Base-by-base conservation (phyloP, 129 eudicot genomes). In the Solidago caesia region DNA sequence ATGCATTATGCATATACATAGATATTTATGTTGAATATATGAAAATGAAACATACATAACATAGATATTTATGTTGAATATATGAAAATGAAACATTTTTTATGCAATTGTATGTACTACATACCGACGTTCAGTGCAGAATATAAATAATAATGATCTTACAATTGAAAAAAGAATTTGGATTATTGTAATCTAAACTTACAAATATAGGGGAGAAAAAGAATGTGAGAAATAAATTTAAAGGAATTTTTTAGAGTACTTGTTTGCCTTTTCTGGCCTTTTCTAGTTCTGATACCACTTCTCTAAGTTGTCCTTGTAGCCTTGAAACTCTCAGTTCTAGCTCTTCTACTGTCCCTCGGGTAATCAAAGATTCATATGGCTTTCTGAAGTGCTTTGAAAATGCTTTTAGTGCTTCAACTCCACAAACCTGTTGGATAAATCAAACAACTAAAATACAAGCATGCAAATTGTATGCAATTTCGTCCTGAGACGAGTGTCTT, bases 201-300 rank as follows among this genome's bases (percentile, higher is more conserved):
- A 72, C 43, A 71, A 71, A 51, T 4, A 3, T 5, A 9, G 29
- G 27, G 41, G 29, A 2, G 13, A 51, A 15, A 8, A 47, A 52
- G 15, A 47, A 64, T 64, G 27, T 26, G 11, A 11, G 13, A 71
- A 55, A n/a, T 3, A 62, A 44, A 43, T 25, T 25, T 60, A 71
- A 43, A 21, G 45, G 25, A 72, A 8, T 53, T 13, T 29, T n/a
- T 59, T 7, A 48, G 63, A 55, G 21, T 39, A 9, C n/a, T 76
- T 84, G 81, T 49, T 88, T 82, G 64, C 94, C 96, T 83, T 91
- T 89, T 33, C 79, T 80, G 51, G 83, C 82, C 81, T 75, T 91
- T 61, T 95, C 99, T 52, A 95, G 87, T 73, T 95, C 85, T 42
- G 85, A 87, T 85, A 91, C 96, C 44, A 94, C 93, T 41, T 87